Evolutionary conservation across 140 eudicot genomes (phyloP).

Genomic region (Ambrosia hybrid): DNA sequence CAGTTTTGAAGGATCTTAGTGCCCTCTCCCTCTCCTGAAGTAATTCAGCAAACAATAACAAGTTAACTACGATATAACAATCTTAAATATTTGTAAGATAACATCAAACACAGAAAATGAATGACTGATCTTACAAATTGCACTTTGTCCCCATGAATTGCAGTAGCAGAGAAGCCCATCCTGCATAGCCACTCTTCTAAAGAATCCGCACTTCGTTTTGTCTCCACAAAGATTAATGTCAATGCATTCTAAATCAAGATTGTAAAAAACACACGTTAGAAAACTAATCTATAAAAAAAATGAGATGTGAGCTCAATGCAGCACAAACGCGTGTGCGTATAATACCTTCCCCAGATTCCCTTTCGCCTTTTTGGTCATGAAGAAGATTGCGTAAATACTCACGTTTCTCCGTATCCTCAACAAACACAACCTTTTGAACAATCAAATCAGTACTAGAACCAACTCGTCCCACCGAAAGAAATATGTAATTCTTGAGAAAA

Average conservation of each 20-base stretch:
- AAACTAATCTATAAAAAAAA: no score
- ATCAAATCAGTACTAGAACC: constrained; percentile 79
- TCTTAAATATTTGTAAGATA: no score
- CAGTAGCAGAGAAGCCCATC: constrained; percentile 57
- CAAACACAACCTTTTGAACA: constrained; percentile 53
- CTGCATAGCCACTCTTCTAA: constrained; percentile 53
- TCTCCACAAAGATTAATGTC: constrained; percentile 72
- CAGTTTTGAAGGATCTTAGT: constrained; percentile 49
- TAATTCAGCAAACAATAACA: not conserved
- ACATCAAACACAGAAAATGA: not conserved
- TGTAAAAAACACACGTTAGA: not conserved
- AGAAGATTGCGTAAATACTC: constrained; percentile 48
- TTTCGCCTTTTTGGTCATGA: constrained; percentile 37
- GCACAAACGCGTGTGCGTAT: no score
- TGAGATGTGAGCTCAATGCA: no score
- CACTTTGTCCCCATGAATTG: constrained; percentile 80
- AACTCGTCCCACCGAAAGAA: constrained; percentile 69
- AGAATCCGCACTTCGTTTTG: constrained; percentile 64
- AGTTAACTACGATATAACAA: no score
- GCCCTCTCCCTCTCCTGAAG: constrained; percentile 74
- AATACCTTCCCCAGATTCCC: constrained; percentile 55
- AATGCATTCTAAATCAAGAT: constrained; percentile 45
- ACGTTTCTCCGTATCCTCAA: constrained; percentile 53
- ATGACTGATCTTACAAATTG: constrained; percentile 44
- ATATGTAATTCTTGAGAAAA: constrained; percentile 61